phyloP scores from a whole-genome alignment of 2,329 filamentous ascomycete genomes.

The Gnomoniopsis sp. region DNA sequence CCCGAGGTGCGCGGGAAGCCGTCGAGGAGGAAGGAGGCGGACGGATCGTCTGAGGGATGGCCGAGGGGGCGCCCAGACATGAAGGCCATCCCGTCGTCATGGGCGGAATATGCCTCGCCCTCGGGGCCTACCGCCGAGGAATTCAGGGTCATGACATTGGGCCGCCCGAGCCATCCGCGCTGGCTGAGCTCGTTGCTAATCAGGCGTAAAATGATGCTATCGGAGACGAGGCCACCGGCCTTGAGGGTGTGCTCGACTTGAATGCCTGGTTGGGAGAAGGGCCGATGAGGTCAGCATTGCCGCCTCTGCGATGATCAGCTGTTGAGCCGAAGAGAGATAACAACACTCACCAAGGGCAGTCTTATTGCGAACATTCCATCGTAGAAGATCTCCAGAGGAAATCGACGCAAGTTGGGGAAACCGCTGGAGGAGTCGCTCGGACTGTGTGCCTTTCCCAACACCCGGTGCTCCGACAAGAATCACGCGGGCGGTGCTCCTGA shows the following conservation, averaged over 20 bases:
- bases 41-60: conserved; percentile 62
- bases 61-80: conserved; percentile 36
- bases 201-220: conserved; percentile 85
- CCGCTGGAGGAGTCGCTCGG: conserved; percentile 77
- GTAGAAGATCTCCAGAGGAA: conserved; percentile 88
- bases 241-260: conserved; percentile 89
- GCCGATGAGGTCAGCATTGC: conserved; percentile 9
- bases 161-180: conserved; percentile 71
- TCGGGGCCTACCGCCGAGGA: conserved; percentile 41
- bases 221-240: conserved; percentile 83
- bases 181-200: conserved; percentile 85
- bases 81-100: conserved; percentile 37
- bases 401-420: conserved; percentile 89
- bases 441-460: conserved; percentile 95
- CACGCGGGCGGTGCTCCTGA: conserved; percentile 80
- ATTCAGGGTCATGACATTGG: conserved; percentile 51
- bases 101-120: conserved; percentile 19
- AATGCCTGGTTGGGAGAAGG: conserved; percentile 58
- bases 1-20: conserved; percentile 86
- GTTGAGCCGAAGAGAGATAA: not conserved
- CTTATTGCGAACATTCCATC: conserved; percentile 85
- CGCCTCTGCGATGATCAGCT: conserved; percentile 7
- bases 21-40: conserved; percentile 90
- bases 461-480: conserved; percentile 96
- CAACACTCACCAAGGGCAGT: conserved; percentile 72